Percentiles rank a stretch among this genome's conserved stretches.
Evolutionary conservation across 1,139 yeast species (phyloP).

Genomic region (Magnusiomyces fungicola): DNA sequence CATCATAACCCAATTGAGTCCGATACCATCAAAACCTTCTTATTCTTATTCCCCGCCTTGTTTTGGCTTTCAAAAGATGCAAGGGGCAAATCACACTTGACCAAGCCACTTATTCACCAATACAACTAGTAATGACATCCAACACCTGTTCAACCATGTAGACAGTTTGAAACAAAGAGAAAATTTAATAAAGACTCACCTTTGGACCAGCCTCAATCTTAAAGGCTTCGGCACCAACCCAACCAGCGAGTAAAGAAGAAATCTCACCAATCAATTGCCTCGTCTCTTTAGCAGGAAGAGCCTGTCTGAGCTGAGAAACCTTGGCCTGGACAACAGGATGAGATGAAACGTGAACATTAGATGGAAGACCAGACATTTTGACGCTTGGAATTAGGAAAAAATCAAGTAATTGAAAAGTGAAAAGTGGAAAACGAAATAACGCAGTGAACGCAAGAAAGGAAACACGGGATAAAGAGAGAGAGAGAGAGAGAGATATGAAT

Average conservation of each 20-base stretch:
- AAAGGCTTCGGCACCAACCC: conserved; percentile 21
- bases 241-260: conserved; percentile 28
- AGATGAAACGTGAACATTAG: conserved; percentile 24
- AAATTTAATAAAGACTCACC: background rate
- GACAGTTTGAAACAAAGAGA: too few relatives aligned
- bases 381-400: background rate
- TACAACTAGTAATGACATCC: too few relatives aligned
- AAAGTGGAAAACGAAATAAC: background rate
- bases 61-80: too few relatives aligned
- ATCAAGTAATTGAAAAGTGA: background rate
- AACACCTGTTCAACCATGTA: too few relatives aligned
- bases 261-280: conserved; percentile 25
- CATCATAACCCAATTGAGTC: too few relatives aligned
- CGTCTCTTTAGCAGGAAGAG: conserved; percentile 21
- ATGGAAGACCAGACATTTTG: conserved; percentile 11
- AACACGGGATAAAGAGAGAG: too few relatives aligned
- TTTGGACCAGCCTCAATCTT: conserved; percentile 12
- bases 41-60: too few relatives aligned
- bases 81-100: too few relatives aligned
- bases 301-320: conserved; percentile 27
- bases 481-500: too few relatives aligned
- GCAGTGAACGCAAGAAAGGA: conserved; percentile 2
- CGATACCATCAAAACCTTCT: too few relatives aligned
- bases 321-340: conserved; percentile 29
- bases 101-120: too few relatives aligned